Base-by-base conservation (phyloP, 805 yeast genomes). In the Lipomyces chichibuensis region DNA sequence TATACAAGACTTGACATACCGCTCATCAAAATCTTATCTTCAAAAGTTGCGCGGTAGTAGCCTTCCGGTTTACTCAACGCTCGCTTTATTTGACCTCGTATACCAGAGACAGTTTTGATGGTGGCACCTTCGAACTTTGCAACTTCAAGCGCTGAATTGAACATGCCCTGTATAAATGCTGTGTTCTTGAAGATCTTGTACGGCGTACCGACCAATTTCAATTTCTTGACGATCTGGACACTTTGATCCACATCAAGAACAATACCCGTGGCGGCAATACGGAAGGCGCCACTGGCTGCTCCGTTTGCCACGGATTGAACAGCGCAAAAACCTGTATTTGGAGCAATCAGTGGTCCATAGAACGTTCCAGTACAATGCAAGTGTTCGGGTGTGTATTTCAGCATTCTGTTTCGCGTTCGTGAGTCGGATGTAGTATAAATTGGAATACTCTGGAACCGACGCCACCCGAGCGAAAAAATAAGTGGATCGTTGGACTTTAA, bases 91-190 rank as follows among this genome's bases (percentile, higher is more conserved):
- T 95, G 98, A 78, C 99, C 99, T 73, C 99, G 84, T 66, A 95
- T 92, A 67, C 99, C 99, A 7, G 97, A 91, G 3, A 95, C 99
- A 0, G 99, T 96, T 78, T 92, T 90, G 76, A 95, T 92, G 57
- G 92, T 88, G 0, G 99, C 99, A 66, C 99, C 99, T 81, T 95
- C 99, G 76, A 95, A 95, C 77, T 92, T 91, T 52, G 98, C 98
- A 65, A 94, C 97, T 80, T 95, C 99, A 79, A 95, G 83, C 0
- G 96, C 85, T 67, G 95, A 88, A 33, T 89, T 83, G 78, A 95
- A 95, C 99, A 95, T 95, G 75, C 94, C 98, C 79, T 92, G 94
- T 75, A 95, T 89, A 77, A 96, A 95, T 1, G 99, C 99, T 3
- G 99, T 95, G 80, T 95, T 95, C 76, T 92, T 88, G 86, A 89